Percentiles rank a stretch among this genome's conserved stretches.
Evolutionary conservation across 106 monocot species (phyloP).

Genomic region (Apostasia shenzhenica): DNA sequence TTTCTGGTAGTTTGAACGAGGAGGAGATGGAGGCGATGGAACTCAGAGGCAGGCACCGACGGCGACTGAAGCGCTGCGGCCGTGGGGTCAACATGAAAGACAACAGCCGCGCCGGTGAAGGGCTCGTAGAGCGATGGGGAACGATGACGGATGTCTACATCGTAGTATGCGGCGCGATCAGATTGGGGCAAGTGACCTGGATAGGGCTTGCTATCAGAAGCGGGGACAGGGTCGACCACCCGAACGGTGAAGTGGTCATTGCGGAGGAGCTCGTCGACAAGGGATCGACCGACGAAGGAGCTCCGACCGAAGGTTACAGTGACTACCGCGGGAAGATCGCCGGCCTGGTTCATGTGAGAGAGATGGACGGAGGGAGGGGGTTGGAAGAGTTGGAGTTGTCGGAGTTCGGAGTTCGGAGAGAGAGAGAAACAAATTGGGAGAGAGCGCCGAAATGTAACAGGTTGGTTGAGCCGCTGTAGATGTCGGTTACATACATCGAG

Average conservation of each 20-base stretch:
- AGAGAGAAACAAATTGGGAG: no score
- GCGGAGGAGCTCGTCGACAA: conserved; percentile 32
- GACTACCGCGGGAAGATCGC: conserved; percentile 6
- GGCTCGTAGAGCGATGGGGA: conserved; percentile 12
- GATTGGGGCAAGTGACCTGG: conserved; percentile 5
- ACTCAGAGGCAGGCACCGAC: conserved; percentile 4
- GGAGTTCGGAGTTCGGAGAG: no score
- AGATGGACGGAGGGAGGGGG: no score
- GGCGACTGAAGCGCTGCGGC: conserved; percentile 2
- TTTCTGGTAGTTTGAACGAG: conserved; percentile 37
- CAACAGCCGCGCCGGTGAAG: conserved; percentile 35
- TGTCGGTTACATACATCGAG: no score
- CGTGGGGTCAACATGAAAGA: conserved; percentile 38
- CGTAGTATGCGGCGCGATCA: conserved; percentile 13
- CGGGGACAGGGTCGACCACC: conserved; percentile 40
- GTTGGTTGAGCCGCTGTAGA: no score
- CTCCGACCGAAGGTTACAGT: conserved; percentile 38
- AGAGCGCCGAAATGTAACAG: no score
- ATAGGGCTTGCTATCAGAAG: conserved; percentile 1
- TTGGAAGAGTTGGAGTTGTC: no score
- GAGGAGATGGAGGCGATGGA: conserved; percentile 13
- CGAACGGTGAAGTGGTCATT: conserved; percentile 32
- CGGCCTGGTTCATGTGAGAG: background rate
- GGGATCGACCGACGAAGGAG: conserved; percentile 33
- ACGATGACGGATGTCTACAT: conserved; percentile 21